Base-by-base conservation (phyloP, 2,329 filamentous ascomycete genomes). In the Trichoderma lentiforme region DNA sequence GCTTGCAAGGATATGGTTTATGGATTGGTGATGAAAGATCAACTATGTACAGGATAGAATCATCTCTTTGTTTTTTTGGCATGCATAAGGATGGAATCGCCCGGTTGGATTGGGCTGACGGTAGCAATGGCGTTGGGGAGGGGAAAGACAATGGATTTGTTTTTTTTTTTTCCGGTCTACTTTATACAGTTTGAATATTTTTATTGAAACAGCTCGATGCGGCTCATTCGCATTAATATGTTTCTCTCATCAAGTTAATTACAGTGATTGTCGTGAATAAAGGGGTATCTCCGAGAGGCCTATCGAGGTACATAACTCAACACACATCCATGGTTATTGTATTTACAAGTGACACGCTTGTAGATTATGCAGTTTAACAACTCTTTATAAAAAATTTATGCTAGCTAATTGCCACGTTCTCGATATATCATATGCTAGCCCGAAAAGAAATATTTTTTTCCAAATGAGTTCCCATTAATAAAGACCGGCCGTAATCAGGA, bases 121-220 rank as follows among this genome's bases (percentile, higher is more conserved):
- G 51, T 18, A 43, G 69, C 24, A 63, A 62, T 64, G 71, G 71
- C 71, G 71, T 72, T 69, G 58, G 26, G 12, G 47, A 56, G 21
- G 21, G 15, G 62, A 26, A 51, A 57, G 70, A n/a, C 32, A 64
- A 14, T n/a, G 28, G 34, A 21, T 39, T 34, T 51, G 18, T 18
- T 30, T 30, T 24, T 70, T 24, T 70, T 70, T 18, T 21, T 21
- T 63, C 9, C n/a, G 30, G 56, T 51, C 43, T 47, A 9, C 4
- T 21, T 11, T 21, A 51, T n/a, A 51, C 2, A 21, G 3, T 24
- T 51, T 53, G 47, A 53, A 53, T 24, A 53, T 12, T 53, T 53
- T 53, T 24, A 21, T 53, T 24, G 4, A 53, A 53, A 53, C 47
- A 53, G 21, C 43, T 53, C 21, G 4, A 43, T 43, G 47, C 7